Evolutionary conservation across 129 eudicot species (phyloP).

Genomic region (Flaveria trinervia): DNA sequence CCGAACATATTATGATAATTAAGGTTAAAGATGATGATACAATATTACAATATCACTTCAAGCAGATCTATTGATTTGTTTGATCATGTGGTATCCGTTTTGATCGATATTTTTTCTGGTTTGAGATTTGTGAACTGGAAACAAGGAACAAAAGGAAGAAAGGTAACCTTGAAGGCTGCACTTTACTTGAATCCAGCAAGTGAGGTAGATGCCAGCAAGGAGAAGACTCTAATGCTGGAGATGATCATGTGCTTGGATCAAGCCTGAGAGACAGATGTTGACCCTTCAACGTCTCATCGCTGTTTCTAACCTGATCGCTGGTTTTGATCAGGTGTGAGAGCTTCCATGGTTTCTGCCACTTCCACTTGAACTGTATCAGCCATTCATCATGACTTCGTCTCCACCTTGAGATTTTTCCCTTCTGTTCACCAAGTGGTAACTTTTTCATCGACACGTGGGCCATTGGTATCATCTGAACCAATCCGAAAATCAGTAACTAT

Average conservation of each 20-base stretch:
- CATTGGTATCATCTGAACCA: constrained; percentile 66
- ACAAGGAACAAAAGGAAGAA: constrained; percentile 17
- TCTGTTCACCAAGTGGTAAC: constrained; percentile 56
- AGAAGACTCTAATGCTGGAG: constrained; percentile 1
- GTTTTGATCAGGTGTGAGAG: constrained; percentile 58
- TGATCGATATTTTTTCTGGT: not conserved
- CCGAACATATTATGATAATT: not conserved
- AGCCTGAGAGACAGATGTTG: constrained; percentile 30
- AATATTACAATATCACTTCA: too few relatives aligned
- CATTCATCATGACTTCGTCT: constrained; percentile 84
- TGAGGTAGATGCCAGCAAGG: not conserved
- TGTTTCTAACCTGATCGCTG: constrained; percentile 37
- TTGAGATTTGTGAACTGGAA: not conserved
- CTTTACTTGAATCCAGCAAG: not conserved
- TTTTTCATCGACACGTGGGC: constrained; percentile 68
- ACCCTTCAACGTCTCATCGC: constrained; percentile 41
- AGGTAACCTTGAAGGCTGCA: constrained; percentile 30
- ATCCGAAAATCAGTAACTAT: not conserved
- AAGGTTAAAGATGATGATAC: not conserved
- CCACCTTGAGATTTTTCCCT: constrained; percentile 76
- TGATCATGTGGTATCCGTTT: not conserved
- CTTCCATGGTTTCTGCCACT: constrained; percentile 94
- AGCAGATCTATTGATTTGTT: not conserved
- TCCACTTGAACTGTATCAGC: constrained; percentile 89
- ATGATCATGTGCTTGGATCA: constrained; percentile 35